A percentile compares a stretch with the other conserved stretches of the same genome.
These are phyloP conservation scores for Polygonum aviculare DNA, from an alignment of 148 eudicot species.

Conservation along the genomic window DNA sequence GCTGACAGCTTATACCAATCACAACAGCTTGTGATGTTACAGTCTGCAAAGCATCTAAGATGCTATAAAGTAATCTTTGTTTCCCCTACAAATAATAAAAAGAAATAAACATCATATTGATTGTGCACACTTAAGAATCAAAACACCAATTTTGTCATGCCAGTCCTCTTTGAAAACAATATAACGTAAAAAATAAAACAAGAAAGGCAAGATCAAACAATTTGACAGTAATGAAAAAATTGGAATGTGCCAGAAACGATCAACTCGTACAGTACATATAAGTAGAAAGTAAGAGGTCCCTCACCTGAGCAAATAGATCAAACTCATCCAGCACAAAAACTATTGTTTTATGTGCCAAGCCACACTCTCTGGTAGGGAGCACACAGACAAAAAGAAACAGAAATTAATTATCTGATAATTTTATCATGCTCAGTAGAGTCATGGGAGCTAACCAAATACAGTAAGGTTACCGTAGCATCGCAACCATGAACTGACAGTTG, in stretches of 20 bases:
- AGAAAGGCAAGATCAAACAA: neutral
- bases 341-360: conserved; percentile 91
- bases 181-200: neutral
- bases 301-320: conserved; percentile 85
- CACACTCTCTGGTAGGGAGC: conserved; percentile 66
- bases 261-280: neutral
- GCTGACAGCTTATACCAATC: conserved; percentile 76
- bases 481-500: conserved; percentile 71
- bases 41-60: conserved; percentile 96
- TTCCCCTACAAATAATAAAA: conserved; percentile 56
- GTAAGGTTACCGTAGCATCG: conserved; percentile 65
- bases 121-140: neutral
- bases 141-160: neutral
- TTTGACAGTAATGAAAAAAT: neutral
- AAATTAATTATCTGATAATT: conserved; percentile 1
- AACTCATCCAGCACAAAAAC: conserved; percentile 86
- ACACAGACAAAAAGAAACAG: neutral
- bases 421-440: neutral
- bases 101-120: neutral
- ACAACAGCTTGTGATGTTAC: conserved; percentile 91
- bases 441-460: neutral
- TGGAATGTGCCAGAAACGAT: neutral
- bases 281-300: conserved; percentile 12
- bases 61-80: conserved; percentile 83
- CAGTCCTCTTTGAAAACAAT: neutral